Evolutionary conservation across 441 rosid genomes (phyloP).

Genomic region (Brassica hybrid): DNA sequence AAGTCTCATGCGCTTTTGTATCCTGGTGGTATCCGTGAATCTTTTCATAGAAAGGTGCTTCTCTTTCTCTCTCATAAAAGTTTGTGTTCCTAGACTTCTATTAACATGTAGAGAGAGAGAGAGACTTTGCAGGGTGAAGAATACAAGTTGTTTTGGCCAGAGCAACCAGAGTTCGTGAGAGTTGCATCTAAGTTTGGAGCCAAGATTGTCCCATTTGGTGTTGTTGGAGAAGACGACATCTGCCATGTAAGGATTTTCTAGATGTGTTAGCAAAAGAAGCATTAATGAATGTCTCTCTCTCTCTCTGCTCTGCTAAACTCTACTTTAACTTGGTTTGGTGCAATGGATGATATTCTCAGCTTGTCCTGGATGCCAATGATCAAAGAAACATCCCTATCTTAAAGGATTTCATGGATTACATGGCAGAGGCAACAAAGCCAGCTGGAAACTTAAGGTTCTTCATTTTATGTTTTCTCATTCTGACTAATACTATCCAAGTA

Average conservation of each 20-base stretch:
- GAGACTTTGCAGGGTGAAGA: conserved; percentile 60
- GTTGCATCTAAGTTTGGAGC: conserved; percentile 76
- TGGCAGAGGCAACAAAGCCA: conserved; percentile 43
- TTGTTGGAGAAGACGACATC: conserved; percentile 78
- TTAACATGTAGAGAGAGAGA: background rate
- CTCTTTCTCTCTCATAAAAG: background rate
- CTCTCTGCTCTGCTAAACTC: background rate
- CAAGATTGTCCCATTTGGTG: conserved; percentile 79
- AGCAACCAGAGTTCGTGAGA: conserved; percentile 68
- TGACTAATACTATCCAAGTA: background rate
- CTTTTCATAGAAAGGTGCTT: conserved; percentile 65
- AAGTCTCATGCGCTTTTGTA: conserved; percentile 69
- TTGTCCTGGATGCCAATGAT: conserved; percentile 69
- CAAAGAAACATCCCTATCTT: conserved; percentile 69
- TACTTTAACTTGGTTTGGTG: background rate
- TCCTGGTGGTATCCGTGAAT: conserved; percentile 79
- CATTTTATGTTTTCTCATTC: background rate
- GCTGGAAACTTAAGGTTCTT: conserved; percentile 54
- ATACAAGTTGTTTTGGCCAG: conserved; percentile 74
- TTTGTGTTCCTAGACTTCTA: conserved; percentile 8
- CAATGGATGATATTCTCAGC: conserved; percentile 45
- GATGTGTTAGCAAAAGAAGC: background rate
- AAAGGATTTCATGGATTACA: conserved; percentile 46
- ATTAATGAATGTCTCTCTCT: background rate
- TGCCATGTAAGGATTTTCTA: conserved; percentile 47